Evolutionary conservation across 2,329 filamentous ascomycete species (phyloP).

Genomic region (Ambrosiella beaveri): DNA sequence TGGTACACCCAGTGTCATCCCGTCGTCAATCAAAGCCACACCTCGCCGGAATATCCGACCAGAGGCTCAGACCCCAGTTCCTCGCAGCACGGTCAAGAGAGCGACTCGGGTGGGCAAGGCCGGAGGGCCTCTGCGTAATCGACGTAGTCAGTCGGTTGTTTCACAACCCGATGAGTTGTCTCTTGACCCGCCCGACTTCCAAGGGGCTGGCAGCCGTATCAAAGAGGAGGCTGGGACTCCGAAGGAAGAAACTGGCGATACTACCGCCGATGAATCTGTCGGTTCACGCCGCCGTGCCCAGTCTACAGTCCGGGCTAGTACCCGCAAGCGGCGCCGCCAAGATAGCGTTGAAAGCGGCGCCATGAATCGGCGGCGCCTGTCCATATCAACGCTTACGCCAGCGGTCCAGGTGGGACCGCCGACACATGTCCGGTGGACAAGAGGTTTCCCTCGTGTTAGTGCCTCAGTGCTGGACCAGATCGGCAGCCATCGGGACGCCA

Average conservation of each 20-base stretch:
- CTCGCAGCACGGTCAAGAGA: conserved; percentile 7
- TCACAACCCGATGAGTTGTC: conserved; percentile 32
- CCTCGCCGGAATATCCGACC: conserved; percentile 6
- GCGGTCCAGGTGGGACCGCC: conserved; percentile 26
- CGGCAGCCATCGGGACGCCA: conserved; percentile 57
- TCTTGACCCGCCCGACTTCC: conserved; percentile 24
- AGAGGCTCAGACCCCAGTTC: conserved; percentile 12
- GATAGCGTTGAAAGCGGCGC: conserved; percentile 27
- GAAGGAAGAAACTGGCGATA: conserved; percentile 38
- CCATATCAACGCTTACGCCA: conserved; percentile 23
- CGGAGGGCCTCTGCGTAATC: conserved; percentile 16
- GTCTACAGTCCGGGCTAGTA: conserved; percentile 23
- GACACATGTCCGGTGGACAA: conserved; percentile 56
- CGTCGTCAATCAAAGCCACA: conserved; percentile 9
- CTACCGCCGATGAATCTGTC: conserved; percentile 36
- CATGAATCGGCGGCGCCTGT: conserved; percentile 21
- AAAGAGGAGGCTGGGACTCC: conserved; percentile 45
- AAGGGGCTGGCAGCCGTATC: conserved; percentile 23
- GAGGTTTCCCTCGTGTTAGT: conserved; percentile 57
- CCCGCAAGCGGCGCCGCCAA: conserved; percentile 40
- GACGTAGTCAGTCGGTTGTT: conserved; percentile 29
- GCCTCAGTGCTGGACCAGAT: conserved; percentile 60
- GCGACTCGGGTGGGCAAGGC: conserved; percentile 5
- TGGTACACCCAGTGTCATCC: conserved; percentile 10
- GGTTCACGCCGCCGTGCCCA: conserved; percentile 23